Base-by-base conservation (phyloP, 2,329 filamentous ascomycete species). In the Diplodia seriata region DNA sequence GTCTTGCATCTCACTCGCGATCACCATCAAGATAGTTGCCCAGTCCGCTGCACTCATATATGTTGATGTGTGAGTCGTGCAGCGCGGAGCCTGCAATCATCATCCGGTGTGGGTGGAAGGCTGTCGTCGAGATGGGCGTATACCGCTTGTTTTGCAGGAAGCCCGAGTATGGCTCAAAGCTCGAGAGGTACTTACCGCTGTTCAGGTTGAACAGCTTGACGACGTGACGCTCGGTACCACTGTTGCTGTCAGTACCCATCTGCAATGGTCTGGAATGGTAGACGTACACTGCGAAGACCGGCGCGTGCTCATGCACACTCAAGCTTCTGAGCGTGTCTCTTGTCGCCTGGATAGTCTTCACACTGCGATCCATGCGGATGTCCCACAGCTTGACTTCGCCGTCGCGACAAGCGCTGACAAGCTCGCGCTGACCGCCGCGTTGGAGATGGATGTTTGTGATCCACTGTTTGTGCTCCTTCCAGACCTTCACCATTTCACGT, bases 351-450 rank as follows among this genome's bases (percentile, higher is more conserved):
- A 94, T 90, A 2, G 88, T 88, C 69, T 89, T 89, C 62, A 97
- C 83, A 5, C 91, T 89, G 72, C 86, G 85, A 71, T 95, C 91
- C 88, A 93, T 92, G 59, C 95, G 88, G 62, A 99, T 93, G 78
- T 99, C 95, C 95, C 95, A 99, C 18, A 99, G 84, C 77, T 92
- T 94, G 71, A 99, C 91, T 76, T 95, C 95, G 70, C 95, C 95
- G 75, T 97, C 95, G 56, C 93, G 88, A 76, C 93, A 96, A 23
- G 93, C 95, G 53, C 91, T 94, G 65, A 99, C 85, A 51, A 99
- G 86, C 79, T 99, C 95, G 68, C 95, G 87, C 79, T 97, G 89
- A 2, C 95, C 95, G 69, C 95, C 95, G 53, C 95, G 91, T 80
- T 99, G 95, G 88, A 99, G 93, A 77, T 98, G 95, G 15, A 97